Conservation (phyloP, 495 filamentous ascomycete species). For the Lasiosphaeris hirsuta region DNA sequence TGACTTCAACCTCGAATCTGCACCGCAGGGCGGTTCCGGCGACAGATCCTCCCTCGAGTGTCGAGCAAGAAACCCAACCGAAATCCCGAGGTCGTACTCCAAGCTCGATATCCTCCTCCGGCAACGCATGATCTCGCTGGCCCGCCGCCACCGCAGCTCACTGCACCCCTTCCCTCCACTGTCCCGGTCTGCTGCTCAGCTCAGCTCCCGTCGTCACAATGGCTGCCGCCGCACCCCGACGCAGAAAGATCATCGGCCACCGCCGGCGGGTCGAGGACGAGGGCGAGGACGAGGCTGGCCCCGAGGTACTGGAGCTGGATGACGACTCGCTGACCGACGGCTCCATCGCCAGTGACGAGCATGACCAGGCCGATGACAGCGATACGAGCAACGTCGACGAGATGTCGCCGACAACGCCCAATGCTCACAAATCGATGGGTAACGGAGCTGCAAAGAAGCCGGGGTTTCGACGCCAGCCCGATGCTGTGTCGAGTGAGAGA, state of each 20-base stretch:
- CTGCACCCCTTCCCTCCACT: conserved; percentile 22
- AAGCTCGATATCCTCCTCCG: conserved; percentile 11
- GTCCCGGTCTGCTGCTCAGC: conserved; percentile 13
- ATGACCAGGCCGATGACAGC: conserved; percentile 75
- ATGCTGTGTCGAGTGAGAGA: conserved; percentile 25
- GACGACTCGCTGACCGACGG: conserved; percentile 84
- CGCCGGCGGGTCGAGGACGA: conserved; percentile 77
- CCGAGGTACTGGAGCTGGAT: conserved; percentile 62
- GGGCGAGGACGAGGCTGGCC: conserved; percentile 68
- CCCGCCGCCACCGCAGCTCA: conserved; percentile 23
- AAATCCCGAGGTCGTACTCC: conserved; percentile 6
- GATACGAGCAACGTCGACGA: conserved; percentile 68
- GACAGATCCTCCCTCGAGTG: conserved; percentile 2
- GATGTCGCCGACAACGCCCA: conserved; percentile 50
- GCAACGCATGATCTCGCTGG: conserved; percentile 27
- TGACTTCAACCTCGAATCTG: conserved; percentile 10
- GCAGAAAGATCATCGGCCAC: conserved; percentile 71
- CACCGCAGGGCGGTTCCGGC: conserved; percentile 33
- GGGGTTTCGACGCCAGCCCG: conserved; percentile 39
- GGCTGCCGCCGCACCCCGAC: conserved; percentile 43
- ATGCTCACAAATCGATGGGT: conserved; percentile 33
- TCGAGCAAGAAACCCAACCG: conserved; percentile 3
- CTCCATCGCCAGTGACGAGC: conserved; percentile 69
- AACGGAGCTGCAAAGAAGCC: conserved; percentile 36
- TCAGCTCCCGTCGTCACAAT: conserved; percentile 22